These are phyloP conservation scores for Carex arenaria DNA, from an alignment of 202 grass and related monocot genomes.

Conservation along the genomic window DNA sequence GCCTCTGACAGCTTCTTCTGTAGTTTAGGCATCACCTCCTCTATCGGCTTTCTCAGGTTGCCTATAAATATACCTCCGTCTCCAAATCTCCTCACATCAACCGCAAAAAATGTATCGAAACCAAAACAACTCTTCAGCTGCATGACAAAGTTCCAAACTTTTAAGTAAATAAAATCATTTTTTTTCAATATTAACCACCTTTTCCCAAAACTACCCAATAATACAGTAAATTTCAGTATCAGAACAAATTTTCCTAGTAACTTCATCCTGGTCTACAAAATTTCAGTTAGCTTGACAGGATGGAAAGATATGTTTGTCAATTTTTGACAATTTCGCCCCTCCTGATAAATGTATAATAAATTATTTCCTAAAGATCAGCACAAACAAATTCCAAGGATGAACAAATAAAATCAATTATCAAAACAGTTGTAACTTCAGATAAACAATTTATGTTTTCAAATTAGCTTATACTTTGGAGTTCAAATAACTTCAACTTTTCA, in stretches of 20 bases:
- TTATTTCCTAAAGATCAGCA: background rate
- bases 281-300: background rate
- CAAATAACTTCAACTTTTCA: background rate
- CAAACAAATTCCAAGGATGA: background rate
- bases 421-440: background rate
- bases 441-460: background rate
- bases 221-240: background rate
- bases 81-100: conserved; percentile 80
- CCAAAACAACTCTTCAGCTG: conserved; percentile 95
- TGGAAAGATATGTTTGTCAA: background rate
- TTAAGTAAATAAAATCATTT: background rate
- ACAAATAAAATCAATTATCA: background rate
- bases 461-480: background rate
- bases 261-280: background rate
- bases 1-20: conserved; percentile 91
- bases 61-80: conserved; percentile 93
- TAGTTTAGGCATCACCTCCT: conserved; percentile 72
- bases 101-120: conserved; percentile 87
- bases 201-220: background rate
- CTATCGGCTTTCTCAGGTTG: conserved; percentile 73
- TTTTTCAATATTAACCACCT: background rate
- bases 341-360: background rate
- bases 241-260: background rate
- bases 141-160: background rate
- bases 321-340: background rate